Evolutionary conservation across 1,284 basidiomycete species (phyloP).

Genomic region (Ganoderma sp.): DNA sequence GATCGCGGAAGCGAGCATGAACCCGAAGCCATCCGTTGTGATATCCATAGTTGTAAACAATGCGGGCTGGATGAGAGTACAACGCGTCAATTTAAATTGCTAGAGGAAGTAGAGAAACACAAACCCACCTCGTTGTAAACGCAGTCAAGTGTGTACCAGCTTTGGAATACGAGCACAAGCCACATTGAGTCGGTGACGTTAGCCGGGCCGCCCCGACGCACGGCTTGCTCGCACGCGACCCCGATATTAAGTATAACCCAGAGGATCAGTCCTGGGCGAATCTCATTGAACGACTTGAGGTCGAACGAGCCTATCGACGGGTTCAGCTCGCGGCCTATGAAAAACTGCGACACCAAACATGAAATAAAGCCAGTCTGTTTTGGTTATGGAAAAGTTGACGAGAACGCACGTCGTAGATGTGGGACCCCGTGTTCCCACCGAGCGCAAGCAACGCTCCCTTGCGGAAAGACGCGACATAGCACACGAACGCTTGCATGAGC

Average conservation of each 20-base stretch:
- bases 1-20: conserved; percentile 93
- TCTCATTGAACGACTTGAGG: conserved; percentile 97
- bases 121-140: conserved; percentile 84
- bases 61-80: conserved; percentile 55
- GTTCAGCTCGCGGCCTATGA: conserved; percentile 95
- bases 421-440: conserved; percentile 90
- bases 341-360: conserved; percentile 67
- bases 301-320: conserved; percentile 89
- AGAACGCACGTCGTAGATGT: conserved; percentile 84
- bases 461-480: conserved; percentile 78
- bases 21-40: conserved; percentile 95
- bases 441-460: conserved; percentile 78
- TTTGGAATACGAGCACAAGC: conserved; percentile 87
- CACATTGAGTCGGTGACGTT: conserved; percentile 91
- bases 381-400: too few species aligned
- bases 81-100: not conserved
- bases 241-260: conserved; percentile 94
- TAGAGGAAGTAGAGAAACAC: not conserved
- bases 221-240: conserved; percentile 91
- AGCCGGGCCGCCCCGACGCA: conserved; percentile 65
- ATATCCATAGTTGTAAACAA: conserved; percentile 97
- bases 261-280: conserved; percentile 93
- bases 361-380: not conserved
- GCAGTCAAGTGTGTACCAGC: conserved; percentile 88
- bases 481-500: conserved; percentile 72